Evolutionary conservation across 2,329 filamentous ascomycete genomes (phyloP), one percentile per base, ranked within the genome.

Genomic region (Metarhizium robertsii): DNA sequence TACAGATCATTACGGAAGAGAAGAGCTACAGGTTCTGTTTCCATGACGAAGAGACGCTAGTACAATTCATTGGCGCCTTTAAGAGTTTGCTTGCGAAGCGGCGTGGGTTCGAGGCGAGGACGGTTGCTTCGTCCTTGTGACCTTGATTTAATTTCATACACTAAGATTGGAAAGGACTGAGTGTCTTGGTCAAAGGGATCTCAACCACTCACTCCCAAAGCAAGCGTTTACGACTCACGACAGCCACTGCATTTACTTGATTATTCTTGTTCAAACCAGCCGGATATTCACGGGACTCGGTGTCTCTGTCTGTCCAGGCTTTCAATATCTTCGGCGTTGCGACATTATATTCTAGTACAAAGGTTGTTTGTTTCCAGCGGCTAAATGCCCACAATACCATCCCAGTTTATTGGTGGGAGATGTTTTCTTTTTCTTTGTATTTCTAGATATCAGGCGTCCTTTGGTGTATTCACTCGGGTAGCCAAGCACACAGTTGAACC

Each of bases 1-100:
- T 97, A 68, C 92, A 97, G 71, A 81, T 97, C 64, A 96, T 99
- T 65, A 89, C 88, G 40, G 92, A 96, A 64, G 92, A 97, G 67
- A 94, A 90, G 72, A 88, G 81, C 55, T 89, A 86, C 63, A 81
- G 86, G 34, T 87, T 94, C 61, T 89, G 86, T 66, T 84, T 91
- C 0, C 77, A 82, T 20, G 85, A 90, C 64, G 94, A 99, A 69
- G 90, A 96, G 64, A 78, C 80, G 1, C 75, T 97, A 55, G 85
- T 92, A 43, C 87, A 86, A 61, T 95, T 90, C 74, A 78, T 99
- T 1, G 94, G 92, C 2, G 89, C 91, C 0, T 85, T 96, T 73
- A 97, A 97, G 74, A 96, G 91, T 67, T 73, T 92, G 56, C 73
- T 94, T 45, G 81, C 84, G 43, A 90, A 85, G 73, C 76, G 87